phyloP scores from a whole-genome alignment of 805 yeast species.

The Wickerhamiella australiensis region DNA sequence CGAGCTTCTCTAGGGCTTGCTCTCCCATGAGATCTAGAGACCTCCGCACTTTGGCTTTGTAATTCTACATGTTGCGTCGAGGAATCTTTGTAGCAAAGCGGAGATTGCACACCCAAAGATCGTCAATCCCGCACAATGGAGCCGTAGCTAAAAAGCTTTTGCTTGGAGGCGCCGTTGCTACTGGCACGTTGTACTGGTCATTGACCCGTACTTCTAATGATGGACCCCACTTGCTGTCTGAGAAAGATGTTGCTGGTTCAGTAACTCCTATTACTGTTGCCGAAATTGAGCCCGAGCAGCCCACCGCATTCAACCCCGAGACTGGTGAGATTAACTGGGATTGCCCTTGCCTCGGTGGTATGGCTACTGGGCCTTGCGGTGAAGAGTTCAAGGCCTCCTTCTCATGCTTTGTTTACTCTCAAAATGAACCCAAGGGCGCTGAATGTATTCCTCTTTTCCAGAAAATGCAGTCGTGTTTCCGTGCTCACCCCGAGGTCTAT shows the following conservation, averaged over 20 bases:
- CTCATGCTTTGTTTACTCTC: constrained; percentile 87
- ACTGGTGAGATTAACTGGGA: constrained; percentile 99
- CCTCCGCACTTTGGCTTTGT: background rate
- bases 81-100: background rate
- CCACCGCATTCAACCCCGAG: constrained; percentile 83
- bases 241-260: background rate
- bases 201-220: constrained; percentile 4
- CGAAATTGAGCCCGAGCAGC: constrained; percentile 20
- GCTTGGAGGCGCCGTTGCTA: background rate
- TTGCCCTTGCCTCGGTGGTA: constrained; percentile 98
- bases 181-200: background rate
- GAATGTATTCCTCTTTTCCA: constrained; percentile 88
- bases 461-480: constrained; percentile 88
- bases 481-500: constrained; percentile 82
- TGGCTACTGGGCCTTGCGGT: constrained; percentile 99
- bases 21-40: background rate
- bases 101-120: background rate
- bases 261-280: constrained; percentile 11
- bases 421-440: constrained; percentile 89
- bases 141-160: background rate
- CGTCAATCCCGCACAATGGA: background rate
- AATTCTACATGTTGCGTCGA: background rate
- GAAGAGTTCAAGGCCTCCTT: constrained; percentile 90
- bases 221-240: constrained; percentile 12
- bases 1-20: background rate